Percentiles rank a stretch among this genome's conserved stretches.
phyloP scores from a whole-genome alignment of 2,329 filamentous ascomycete species.

The Ophioceras dolichostomum region DNA sequence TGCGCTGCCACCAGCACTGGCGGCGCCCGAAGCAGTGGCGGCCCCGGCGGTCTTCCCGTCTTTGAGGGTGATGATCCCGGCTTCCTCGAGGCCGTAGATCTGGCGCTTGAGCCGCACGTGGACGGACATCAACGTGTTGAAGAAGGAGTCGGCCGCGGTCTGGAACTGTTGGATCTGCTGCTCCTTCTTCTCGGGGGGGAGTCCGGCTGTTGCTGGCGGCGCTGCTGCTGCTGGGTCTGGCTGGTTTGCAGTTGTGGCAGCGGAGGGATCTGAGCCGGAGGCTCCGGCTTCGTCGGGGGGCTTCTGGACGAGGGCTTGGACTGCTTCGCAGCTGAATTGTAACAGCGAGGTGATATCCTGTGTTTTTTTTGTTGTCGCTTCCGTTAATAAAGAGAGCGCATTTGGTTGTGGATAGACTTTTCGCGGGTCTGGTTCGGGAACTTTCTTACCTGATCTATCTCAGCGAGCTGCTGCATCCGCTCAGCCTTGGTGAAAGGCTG shows the following conservation, averaged over 20 bases:
- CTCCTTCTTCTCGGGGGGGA: constrained; percentile 27
- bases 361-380: too few species aligned
- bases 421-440: background rate
- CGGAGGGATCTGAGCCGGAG: constrained; percentile 7
- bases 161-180: constrained; percentile 46
- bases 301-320: constrained; percentile 54
- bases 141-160: constrained; percentile 51
- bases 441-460: constrained; percentile 55
- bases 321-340: constrained; percentile 40
- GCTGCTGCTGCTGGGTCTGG: constrained; percentile 4
- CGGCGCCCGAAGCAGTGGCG: too few species aligned
- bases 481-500: constrained; percentile 60
- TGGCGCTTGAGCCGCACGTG: constrained; percentile 65
- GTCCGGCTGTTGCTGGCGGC: too few species aligned
- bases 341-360: constrained; percentile 34
- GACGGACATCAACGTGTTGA: constrained; percentile 59
- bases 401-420: too few species aligned
- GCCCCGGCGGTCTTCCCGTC: too few species aligned
- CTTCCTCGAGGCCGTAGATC: constrained; percentile 72
- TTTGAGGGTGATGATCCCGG: constrained; percentile 52
- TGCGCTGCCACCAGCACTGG: constrained; percentile 14
- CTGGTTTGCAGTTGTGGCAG: too few species aligned
- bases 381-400: too few species aligned
- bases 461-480: constrained; percentile 68
- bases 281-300: constrained; percentile 2